Conservation (phyloP, 306 rosid species). For the Dalbergia cultrata region DNA sequence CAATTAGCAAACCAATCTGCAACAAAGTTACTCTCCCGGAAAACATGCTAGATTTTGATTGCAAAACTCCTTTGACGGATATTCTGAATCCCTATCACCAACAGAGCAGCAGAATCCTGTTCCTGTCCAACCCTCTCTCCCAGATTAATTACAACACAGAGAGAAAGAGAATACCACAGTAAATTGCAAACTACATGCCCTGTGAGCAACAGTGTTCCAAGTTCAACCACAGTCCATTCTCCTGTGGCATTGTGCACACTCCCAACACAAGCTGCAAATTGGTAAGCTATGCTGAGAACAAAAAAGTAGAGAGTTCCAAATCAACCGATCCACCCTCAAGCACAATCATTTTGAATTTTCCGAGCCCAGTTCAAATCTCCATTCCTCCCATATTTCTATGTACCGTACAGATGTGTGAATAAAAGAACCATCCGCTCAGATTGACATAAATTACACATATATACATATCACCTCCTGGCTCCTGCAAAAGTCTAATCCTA, state of each 20-base stretch:
- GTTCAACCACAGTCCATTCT: not conserved
- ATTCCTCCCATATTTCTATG: not conserved
- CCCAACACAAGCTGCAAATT: constrained; percentile 7
- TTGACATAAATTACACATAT: constrained; percentile 14
- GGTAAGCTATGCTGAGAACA: not conserved
- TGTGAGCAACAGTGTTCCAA: not conserved
- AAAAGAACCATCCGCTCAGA: constrained; percentile 4
- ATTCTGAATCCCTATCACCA: not conserved
- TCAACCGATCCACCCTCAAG: too few relatives aligned
- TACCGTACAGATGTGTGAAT: not conserved
- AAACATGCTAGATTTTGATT: not conserved
- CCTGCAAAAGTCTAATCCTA: constrained; percentile 20
- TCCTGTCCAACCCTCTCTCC: not conserved
- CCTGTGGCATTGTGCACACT: too few relatives aligned
- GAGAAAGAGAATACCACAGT: not conserved
- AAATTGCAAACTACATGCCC: not conserved
- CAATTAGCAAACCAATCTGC: not conserved
- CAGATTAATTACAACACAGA: not conserved
- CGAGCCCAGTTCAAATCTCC: not conserved
- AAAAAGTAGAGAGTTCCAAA: not conserved
- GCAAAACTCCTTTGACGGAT: not conserved
- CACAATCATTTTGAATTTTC: too few relatives aligned
- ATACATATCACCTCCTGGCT: constrained; percentile 2
- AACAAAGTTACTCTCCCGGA: not conserved
- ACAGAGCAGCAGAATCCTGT: not conserved